Percentiles rank a stretch among this genome's conserved stretches.
Evolutionary conservation across 2,329 filamentous ascomycete genomes (phyloP).

Genomic region (Stagonosporopsis tanaceti): DNA sequence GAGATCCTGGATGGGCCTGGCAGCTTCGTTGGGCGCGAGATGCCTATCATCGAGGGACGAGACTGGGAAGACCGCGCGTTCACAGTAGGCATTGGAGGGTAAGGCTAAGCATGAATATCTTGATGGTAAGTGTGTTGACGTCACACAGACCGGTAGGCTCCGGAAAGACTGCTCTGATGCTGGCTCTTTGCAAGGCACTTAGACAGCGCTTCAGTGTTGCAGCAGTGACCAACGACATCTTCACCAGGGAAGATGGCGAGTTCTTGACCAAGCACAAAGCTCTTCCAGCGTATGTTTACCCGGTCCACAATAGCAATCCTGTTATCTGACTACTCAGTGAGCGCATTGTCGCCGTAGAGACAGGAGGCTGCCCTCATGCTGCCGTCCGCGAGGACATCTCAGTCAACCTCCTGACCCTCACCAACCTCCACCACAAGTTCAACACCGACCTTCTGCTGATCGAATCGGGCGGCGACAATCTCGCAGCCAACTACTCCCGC

Average conservation of each 20-base stretch:
- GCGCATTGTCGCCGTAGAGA: conserved; percentile 95
- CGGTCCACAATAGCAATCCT: neutral
- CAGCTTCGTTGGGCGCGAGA: conserved; percentile 86
- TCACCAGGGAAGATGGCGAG: conserved; percentile 96
- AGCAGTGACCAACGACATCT: conserved; percentile 98
- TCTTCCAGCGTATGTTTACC: conserved; percentile 67
- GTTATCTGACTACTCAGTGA: conserved; percentile 39
- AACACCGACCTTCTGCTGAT: conserved; percentile 86
- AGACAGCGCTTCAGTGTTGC: conserved; percentile 85
- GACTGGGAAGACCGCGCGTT: conserved; percentile 91
- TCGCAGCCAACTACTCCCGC: conserved; percentile 94
- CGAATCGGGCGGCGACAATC: conserved; percentile 93
- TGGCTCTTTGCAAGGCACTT: conserved; percentile 85
- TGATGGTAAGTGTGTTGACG: conserved; percentile 6
- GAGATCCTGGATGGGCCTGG: conserved; percentile 95
- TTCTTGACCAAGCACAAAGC: conserved; percentile 90
- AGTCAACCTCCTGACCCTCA: conserved; percentile 89
- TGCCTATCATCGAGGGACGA: conserved; percentile 89
- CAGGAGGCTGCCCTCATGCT: conserved; percentile 94
- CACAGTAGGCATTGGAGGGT: conserved; percentile 98
- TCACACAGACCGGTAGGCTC: conserved; percentile 83
- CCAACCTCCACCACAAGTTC: conserved; percentile 85
- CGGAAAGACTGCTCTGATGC: conserved; percentile 97
- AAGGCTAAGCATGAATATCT: conserved; percentile 27
- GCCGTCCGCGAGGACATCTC: conserved; percentile 97